Evolutionary conservation across 768 basidiomycete genomes (phyloP), one percentile per base, ranked within the genome.

Genomic region (Boletus reticuloceps): DNA sequence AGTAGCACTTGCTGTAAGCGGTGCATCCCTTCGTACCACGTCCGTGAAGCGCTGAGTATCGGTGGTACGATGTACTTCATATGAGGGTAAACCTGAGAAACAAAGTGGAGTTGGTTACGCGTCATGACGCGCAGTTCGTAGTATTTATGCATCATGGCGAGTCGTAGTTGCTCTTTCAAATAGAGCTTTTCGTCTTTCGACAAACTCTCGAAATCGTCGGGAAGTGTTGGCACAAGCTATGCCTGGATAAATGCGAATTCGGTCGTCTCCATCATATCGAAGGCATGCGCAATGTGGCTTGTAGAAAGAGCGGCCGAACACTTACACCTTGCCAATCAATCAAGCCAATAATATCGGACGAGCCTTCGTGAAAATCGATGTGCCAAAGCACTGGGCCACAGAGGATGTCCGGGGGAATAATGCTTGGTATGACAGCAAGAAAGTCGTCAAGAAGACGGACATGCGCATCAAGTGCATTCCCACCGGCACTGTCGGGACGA

Each of bases 301-400:
- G 60, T 29, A 61, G 13, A 10, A 61, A 61, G 14, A 59, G 54
- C 8, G 60, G 60, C 20, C 58, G 50, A 25, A 61, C 22, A 10
- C 54, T 53, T 8, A 55, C 47, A 22, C 54, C 58, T 14, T 61
- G 58, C 60, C 54, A 61, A 25, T 59, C 53, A 20, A 61, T 61
- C 46, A 61, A 38, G n/a, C 58, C 51, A 34, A 55, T 14, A 29
- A 59, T 44, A 38, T 51, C 40, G 22, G 22, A 25, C 22, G 22
- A 25, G 7, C 54, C 58, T 16, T 51, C 48, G 27, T 60, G 60
- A n/a, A 60, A 32, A 47, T 61, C 60, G 13, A 9, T 55, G 41
- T 60, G 58, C 60, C 58, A 61, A 27, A 61, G 48, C 2, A 61
- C 54, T 0, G 60, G 60, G 12, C n/a, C 32, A 50, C 32, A 38